Evolutionary conservation across 148 eudicot genomes (phyloP).

Genomic region (Polygonum maritimum): DNA sequence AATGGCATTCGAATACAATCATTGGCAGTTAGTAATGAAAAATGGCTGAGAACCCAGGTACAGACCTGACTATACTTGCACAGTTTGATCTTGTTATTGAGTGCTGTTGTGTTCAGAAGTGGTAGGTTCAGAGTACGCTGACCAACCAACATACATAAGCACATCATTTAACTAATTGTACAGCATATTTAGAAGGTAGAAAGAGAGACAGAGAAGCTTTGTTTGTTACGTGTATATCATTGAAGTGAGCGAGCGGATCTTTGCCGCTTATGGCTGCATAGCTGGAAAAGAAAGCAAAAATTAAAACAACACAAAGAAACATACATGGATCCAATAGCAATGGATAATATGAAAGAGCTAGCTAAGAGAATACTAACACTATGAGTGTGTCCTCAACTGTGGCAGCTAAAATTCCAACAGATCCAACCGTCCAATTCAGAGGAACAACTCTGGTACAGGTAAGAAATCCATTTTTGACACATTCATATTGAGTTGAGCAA

Average conservation of each 20-base stretch:
- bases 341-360: not conserved
- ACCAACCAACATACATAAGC: conserved; percentile 5
- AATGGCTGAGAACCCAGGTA: not conserved
- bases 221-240: conserved; percentile 20
- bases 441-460: conserved; percentile 60
- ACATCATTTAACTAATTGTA: not conserved
- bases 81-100: conserved; percentile 40
- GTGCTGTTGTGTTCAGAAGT: conserved; percentile 38
- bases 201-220: not conserved
- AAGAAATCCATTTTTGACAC: conserved; percentile 6
- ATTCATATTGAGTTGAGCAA: not conserved
- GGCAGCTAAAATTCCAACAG: conserved; percentile 88
- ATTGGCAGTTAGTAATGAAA: not conserved
- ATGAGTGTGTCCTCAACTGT: conserved; percentile 86
- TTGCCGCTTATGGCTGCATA: conserved; percentile 83
- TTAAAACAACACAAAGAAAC: not conserved
- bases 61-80: conserved; percentile 78
- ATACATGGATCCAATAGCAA: not conserved
- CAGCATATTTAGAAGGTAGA: not conserved
- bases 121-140: conserved; percentile 62
- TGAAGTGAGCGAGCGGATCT: conserved; percentile 25
- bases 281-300: conserved; percentile 28
- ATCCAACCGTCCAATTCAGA: conserved; percentile 89
- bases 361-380: conserved; percentile 34
- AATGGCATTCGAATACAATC: too few relatives aligned